These are phyloP conservation scores for Phylloporus arenicola DNA, from an alignment of 768 basidiomycete genomes.

Conservation along the genomic window DNA sequence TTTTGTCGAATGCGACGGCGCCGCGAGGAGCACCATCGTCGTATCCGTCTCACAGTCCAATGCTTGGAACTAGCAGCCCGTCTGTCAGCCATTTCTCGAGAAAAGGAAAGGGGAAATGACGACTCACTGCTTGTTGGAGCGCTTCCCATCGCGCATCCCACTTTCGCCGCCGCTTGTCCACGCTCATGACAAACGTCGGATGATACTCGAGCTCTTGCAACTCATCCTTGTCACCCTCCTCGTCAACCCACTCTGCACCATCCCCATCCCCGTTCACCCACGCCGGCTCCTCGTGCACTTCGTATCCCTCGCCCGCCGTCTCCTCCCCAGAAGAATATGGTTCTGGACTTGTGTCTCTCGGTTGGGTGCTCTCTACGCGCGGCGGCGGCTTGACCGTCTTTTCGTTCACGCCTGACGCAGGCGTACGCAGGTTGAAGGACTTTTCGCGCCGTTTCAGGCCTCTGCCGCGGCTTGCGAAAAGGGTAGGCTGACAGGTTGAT, in stretches of 20 bases:
- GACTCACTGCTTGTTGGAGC: constrained; percentile 60
- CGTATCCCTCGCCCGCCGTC: constrained; percentile 63
- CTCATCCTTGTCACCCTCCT: constrained; percentile 67
- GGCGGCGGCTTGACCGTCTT: constrained; percentile 58
- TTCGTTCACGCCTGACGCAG: constrained; percentile 15
- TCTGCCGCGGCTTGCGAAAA: constrained; percentile 39
- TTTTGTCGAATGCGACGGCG: constrained; percentile 69
- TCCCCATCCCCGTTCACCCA: constrained; percentile 25
- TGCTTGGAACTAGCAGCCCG: constrained; percentile 58
- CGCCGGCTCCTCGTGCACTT: constrained; percentile 37
- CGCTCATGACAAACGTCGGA: constrained; percentile 59
- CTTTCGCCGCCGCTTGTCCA: constrained; percentile 60
- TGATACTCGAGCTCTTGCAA: constrained; percentile 73
- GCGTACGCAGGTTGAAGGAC: constrained; percentile 31
- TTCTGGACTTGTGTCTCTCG: constrained; percentile 76
- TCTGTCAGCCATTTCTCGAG: constrained; percentile 1
- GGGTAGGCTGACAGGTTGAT: constrained; percentile 39
- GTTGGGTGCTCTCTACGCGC: constrained; percentile 77
- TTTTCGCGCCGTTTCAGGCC: constrained; percentile 43
- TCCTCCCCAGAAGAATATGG: constrained; percentile 72
- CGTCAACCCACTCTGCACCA: constrained; percentile 66
- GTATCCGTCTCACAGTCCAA: constrained; percentile 79
- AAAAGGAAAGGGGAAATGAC: neutral
- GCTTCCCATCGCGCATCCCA: constrained; percentile 78
- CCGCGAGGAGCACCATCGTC: constrained; percentile 67